Percentiles rank a stretch among this genome's conserved stretches.
These are phyloP conservation scores for Vitis cinerea DNA, from an alignment of 164 flowering plant genomes.

Conservation along the genomic window DNA sequence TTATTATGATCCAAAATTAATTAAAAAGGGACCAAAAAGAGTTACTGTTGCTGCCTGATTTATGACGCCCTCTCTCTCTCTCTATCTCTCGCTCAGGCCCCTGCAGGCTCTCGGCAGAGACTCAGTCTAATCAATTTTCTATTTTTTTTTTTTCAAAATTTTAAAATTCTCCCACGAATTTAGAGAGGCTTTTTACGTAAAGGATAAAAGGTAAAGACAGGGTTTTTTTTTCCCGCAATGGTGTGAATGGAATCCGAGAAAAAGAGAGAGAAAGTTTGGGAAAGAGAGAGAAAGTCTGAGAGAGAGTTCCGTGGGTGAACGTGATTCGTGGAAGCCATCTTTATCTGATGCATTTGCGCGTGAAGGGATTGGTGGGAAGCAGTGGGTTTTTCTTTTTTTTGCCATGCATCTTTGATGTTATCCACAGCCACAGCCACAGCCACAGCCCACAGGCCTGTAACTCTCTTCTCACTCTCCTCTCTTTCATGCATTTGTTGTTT, in stretches of 20 bases:
- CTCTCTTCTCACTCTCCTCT: background rate
- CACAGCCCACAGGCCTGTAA: background rate
- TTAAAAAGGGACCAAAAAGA: background rate
- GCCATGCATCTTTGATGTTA: background rate
- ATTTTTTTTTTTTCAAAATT: background rate
- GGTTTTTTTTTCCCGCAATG: background rate
- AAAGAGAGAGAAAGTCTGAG: conserved; percentile 5
- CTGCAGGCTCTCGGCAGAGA: conserved; percentile 13
- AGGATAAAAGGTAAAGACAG: conserved; percentile 8
- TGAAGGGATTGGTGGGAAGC: too few species aligned
- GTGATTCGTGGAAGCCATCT: conserved; percentile 26
- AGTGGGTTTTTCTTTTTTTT: background rate
- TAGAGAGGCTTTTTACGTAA: conserved; percentile 2
- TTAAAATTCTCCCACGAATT: conserved; percentile 6
- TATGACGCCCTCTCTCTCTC: conserved; percentile 18
- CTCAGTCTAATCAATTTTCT: conserved; percentile 9
- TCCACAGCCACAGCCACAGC: background rate
- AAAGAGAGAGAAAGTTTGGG: conserved; percentile 11
- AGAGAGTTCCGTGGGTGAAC: conserved; percentile 26
- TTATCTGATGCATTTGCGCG: conserved; percentile 9
- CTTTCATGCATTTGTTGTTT: background rate
- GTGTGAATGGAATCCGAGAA: conserved; percentile 40
- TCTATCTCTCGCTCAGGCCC: background rate
- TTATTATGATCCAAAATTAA: background rate
- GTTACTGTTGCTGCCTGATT: conserved; percentile 18